These are phyloP conservation scores for Sclerotinia nivalis DNA, from an alignment of 2,329 filamentous ascomycete genomes.

Conservation along the genomic window DNA sequence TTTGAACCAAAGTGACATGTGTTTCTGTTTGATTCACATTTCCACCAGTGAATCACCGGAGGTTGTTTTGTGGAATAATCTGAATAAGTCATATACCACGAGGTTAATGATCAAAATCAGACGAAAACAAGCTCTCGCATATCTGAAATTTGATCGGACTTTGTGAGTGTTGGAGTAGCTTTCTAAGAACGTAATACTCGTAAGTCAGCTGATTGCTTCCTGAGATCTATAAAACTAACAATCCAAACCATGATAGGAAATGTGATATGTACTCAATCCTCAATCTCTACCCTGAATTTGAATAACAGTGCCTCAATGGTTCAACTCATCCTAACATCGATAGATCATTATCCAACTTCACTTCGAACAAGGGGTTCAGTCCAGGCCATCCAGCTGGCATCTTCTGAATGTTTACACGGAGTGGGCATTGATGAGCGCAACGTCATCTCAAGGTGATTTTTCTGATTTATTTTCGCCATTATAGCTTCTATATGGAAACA, in stretches of 20 bases:
- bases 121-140: not conserved
- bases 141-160: not conserved
- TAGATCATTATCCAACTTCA: not conserved
- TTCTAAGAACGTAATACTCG: not conserved
- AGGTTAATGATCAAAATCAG: too few species aligned
- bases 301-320: too few species aligned
- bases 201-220: not conserved
- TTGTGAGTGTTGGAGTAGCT: not conserved
- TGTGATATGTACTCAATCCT: not conserved
- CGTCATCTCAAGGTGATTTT: too few species aligned
- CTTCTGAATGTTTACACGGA: not conserved
- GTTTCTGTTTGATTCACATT: not conserved
- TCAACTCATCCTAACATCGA: not conserved
- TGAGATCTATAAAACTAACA: not conserved
- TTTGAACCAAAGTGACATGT: not conserved
- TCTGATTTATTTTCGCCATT: not conserved
- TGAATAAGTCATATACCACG: not conserved
- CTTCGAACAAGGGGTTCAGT: not conserved
- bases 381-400: too few species aligned
- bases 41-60: too few species aligned
- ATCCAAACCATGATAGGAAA: not conserved
- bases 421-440: not conserved
- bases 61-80: not conserved
- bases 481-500: too few species aligned
- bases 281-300: not conserved